Evolutionary conservation across 1,139 yeast genomes (phyloP).

Genomic region (Candida anutae): DNA sequence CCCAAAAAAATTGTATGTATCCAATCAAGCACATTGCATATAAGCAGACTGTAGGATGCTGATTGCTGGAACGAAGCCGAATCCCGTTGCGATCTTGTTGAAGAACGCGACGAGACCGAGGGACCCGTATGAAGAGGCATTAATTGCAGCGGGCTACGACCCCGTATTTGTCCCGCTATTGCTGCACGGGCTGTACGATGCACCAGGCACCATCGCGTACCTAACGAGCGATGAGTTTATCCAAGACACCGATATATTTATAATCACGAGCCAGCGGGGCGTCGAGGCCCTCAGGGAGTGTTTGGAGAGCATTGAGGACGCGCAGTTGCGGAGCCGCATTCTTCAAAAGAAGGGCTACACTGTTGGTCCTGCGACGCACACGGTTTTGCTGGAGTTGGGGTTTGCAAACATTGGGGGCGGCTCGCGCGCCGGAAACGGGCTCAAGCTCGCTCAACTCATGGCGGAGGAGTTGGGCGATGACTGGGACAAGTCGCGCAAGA

Average conservation of each 20-base stretch:
- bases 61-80: constrained; percentile 1
- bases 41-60: background rate
- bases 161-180: constrained; percentile 63
- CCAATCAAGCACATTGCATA: too few species aligned
- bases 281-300: constrained; percentile 66
- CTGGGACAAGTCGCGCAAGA: constrained; percentile 13
- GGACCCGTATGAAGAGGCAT: constrained; percentile 52
- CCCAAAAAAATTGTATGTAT: too few species aligned
- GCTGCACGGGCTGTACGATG: constrained; percentile 50
- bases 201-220: constrained; percentile 31
- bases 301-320: constrained; percentile 15
- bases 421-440: constrained; percentile 72
- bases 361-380: constrained; percentile 85
- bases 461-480: constrained; percentile 23
- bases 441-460: constrained; percentile 58
- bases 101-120: constrained; percentile 61
- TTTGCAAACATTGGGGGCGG: constrained; percentile 70
- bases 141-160: constrained; percentile 24
- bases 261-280: constrained; percentile 89
- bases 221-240: constrained; percentile 38
- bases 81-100: constrained; percentile 41
- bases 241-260: constrained; percentile 38
- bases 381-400: constrained; percentile 53
- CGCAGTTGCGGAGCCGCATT: constrained; percentile 14
- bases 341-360: constrained; percentile 59